Evolutionary conservation across 306 rosid genomes (phyloP), one percentile per base, ranked within the genome.

Genomic region (Coriaria nepalensis): DNA sequence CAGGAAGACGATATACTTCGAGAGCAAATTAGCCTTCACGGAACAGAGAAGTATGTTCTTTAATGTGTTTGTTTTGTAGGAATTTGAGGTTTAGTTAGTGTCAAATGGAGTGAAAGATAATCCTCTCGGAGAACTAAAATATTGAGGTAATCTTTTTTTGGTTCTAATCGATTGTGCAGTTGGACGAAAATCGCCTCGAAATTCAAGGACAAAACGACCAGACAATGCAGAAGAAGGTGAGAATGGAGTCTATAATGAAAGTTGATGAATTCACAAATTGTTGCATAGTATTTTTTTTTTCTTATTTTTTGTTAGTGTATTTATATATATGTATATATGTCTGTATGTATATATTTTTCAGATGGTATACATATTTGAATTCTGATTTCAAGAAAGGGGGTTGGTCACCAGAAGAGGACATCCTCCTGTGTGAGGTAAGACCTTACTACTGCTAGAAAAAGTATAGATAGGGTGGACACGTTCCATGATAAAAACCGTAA

Each of bases 311-410:
- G 49, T 53, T 61, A 45, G 47, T 1, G 11, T 62, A 20, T 20
- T 20, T 20, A 20, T 20, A 20, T 20, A 20, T 20, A 1, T 20
- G 29, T 20, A 20, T 20, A 3, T 20, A 20, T 3, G 29, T 20
- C 1, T 20, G 29, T 20, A 20, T 20, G 29, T 20, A 20, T 20
- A 3, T 20, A 20, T 64, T 7, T 42, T 59, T 45, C 83, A 92
- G 99, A 68, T 92, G 99, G 99, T 92, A 79, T 76, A 92, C 99
- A 6, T 92, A 92, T 57, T 75, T 92, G 77, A 92, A 92, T 80
- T 92, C 99, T 47, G 96, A 86, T 61, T 92, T 92, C 82, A 92
- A 92, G 77, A 92, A 86, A 77, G 99, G 99, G 43, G 99, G 99
- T 7, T 92, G 99, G 99, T 82, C 99, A 14, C 94, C 88, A 5